Evolutionary conservation across 352 stramenopile genomes (phyloP), one percentile per base, ranked within the genome.

Genomic region (Globisporangium parvum): DNA sequence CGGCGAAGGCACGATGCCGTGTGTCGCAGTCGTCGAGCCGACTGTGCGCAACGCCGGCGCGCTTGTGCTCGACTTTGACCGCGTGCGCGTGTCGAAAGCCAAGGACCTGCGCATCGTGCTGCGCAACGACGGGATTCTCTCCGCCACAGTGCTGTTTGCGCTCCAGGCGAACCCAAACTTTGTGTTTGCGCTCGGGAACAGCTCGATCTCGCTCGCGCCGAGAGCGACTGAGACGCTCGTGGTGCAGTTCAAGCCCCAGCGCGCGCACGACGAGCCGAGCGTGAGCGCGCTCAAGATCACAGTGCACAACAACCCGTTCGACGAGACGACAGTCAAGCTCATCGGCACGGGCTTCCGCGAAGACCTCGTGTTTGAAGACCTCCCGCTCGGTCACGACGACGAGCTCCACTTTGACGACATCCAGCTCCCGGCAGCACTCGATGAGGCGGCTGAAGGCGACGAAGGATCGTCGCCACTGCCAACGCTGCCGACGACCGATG

Each of bases 1-100:
- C n/a, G 85, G 85, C 0, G 82, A 97, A 72, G 93, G 94, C 40
- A 98, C 91, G 6, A 88, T 98, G 67, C 93, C 94, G 0, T 97
- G 87, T 40, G 67, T 98, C 2, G 91, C 87, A 9, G 71, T 98
- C 21, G 71, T 88, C 6, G 74, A 93, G n/a, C 93, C 93, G 6
- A 81, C 69, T 1, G 57, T 69, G 10, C 75, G 81, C 20, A 85
- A 96, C 28, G n/a, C 39, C 12, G 86, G 87, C 17, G 65, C 66
- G 0, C 55, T 97, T 11, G 21, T 86, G 14, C 60, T 98, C 47
- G 62, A 92, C 48, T 98, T 96, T 49, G 88, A 77, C 40, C 80
- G 84, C 2, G 73, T 96, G 3, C 74, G 77, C 10, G 60, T 85
- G 3, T 81, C 85, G 18, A 96, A 96, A 47, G 61, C 52, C 10